phyloP scores from a whole-genome alignment of 805 yeast species.

The Barnettozyma populi region DNA sequence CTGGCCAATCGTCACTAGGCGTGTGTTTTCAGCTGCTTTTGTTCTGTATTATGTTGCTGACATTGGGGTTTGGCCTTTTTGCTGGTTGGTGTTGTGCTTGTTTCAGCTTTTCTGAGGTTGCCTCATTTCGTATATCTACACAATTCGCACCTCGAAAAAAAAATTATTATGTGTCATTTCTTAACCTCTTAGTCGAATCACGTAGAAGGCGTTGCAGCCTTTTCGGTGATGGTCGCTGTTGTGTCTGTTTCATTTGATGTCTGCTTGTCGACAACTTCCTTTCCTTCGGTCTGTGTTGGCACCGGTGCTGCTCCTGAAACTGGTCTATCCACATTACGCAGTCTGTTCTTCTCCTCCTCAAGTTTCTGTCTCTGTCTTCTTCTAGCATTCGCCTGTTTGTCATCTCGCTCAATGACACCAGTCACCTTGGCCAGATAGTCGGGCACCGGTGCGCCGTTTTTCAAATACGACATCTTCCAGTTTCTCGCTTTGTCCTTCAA shows the following conservation, averaged over 20 bases:
- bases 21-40: too few relatives aligned
- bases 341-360: constrained; percentile 6
- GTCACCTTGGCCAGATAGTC: constrained; percentile 77
- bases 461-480: constrained; percentile 83
- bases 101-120: constrained; percentile 1
- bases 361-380: constrained; percentile 16
- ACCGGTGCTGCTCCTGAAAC: background rate
- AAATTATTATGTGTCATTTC: too few relatives aligned
- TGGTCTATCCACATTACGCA: background rate
- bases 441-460: constrained; percentile 73
- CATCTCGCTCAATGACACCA: constrained; percentile 67
- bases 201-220: background rate
- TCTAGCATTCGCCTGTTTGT: constrained; percentile 32
- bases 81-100: too few relatives aligned
- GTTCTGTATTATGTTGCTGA: too few relatives aligned
- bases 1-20: background rate
- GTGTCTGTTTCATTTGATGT: too few relatives aligned
- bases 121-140: constrained; percentile 9
- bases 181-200: background rate
- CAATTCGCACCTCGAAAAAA: too few relatives aligned
- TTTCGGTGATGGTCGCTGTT: background rate
- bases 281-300: background rate
- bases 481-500: constrained; percentile 95
- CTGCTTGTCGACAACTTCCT: background rate
- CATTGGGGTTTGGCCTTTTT: background rate